Conservation (phyloP, 768 basidiomycete species). For the Kwoniella sp. region DNA sequence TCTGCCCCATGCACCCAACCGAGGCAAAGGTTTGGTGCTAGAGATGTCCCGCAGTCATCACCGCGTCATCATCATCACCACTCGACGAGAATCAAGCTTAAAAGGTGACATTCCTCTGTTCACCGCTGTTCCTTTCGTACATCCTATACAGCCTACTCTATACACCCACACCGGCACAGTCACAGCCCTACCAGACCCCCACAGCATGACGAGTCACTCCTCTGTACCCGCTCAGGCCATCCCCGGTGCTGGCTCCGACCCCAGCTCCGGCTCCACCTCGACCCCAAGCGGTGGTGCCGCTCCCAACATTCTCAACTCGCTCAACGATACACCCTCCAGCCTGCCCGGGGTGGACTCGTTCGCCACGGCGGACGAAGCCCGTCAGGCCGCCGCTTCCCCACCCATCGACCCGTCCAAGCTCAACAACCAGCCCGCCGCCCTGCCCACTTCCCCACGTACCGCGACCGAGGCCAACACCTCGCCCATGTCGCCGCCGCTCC, state of each 20-base stretch:
- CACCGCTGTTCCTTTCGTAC: too few relatives aligned
- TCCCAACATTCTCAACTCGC: too few relatives aligned
- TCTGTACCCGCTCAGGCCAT: constrained; percentile 9
- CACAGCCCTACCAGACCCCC: too few relatives aligned
- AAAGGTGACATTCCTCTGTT: too few relatives aligned
- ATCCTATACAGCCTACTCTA: too few relatives aligned
- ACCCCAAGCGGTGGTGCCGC: constrained; percentile 1
- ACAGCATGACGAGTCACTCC: constrained; percentile 1
- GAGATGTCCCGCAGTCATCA: too few relatives aligned
- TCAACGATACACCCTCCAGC: not conserved
- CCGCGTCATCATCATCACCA: too few relatives aligned
- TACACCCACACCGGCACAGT: too few relatives aligned
- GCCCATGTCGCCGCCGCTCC: constrained; percentile 8
- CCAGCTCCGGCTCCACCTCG: not conserved
- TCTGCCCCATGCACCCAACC: too few relatives aligned
- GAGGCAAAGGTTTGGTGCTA: too few relatives aligned
- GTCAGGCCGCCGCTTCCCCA: constrained; percentile 19
- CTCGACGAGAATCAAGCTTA: too few relatives aligned
- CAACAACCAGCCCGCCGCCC: constrained; percentile 30
- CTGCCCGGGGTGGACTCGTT: not conserved
- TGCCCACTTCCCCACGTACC: constrained; percentile 19
- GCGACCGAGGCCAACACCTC: constrained; percentile 4
- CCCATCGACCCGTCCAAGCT: constrained; percentile 43
- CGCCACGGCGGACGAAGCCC: constrained; percentile 4
- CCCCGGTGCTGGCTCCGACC: not conserved